A percentile compares a stretch with the other conserved stretches of the same genome.
Evolutionary conservation across 352 stramenopile species (phyloP).

Genomic region (Phytopythium montanum): DNA sequence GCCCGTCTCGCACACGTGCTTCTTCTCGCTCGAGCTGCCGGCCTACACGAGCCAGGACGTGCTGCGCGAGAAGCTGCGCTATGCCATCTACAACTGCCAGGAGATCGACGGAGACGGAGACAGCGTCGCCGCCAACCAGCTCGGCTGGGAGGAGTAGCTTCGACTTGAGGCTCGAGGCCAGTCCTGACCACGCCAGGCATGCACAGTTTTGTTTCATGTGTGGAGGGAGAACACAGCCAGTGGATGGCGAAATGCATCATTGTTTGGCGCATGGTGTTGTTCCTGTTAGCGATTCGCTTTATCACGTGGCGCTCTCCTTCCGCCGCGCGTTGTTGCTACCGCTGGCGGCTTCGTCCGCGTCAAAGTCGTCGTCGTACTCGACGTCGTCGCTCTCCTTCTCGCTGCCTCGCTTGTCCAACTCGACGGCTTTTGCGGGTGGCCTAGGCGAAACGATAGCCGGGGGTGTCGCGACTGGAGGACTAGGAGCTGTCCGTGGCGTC

Average conservation of each 20-base stretch:
- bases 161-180: constrained; percentile 2
- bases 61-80: constrained; percentile 76
- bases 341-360: constrained; percentile 20
- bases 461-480: neutral
- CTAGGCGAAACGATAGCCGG: neutral
- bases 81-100: constrained; percentile 93
- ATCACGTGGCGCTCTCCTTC: neutral
- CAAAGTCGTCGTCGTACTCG: constrained; percentile 45
- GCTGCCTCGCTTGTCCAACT: constrained; percentile 1
- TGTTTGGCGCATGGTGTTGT: neutral
- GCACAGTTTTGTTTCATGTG: constrained; percentile 3
- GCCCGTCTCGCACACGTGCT: constrained; percentile 98
- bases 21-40: constrained; percentile 96
- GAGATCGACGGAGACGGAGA: constrained; percentile 90
- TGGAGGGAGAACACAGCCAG: neutral
- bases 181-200: constrained; percentile 8
- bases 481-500: neutral
- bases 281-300: neutral
- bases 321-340: constrained; percentile 2
- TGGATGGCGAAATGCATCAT: neutral
- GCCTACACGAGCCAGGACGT: constrained; percentile 88
- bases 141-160: constrained; percentile 80
- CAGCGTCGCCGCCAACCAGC: constrained; percentile 73
- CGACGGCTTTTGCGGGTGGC: neutral
- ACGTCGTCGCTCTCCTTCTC: constrained; percentile 21